Conservation (phyloP, 306 rosid species). For the Quercus agrifolia region DNA sequence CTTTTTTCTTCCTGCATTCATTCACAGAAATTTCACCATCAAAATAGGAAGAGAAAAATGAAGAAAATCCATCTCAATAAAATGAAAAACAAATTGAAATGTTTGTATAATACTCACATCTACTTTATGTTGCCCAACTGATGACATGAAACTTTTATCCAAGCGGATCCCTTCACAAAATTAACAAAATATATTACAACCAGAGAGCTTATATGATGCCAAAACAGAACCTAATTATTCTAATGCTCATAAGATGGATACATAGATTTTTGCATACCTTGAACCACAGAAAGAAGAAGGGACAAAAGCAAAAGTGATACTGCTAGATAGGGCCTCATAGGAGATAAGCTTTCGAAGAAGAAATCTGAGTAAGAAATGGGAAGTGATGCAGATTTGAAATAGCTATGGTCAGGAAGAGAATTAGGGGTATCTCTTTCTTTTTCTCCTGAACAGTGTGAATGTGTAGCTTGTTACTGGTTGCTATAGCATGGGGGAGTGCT, state of each 20-base stretch:
- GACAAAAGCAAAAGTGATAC: conserved; percentile 57
- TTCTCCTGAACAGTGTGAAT: background rate
- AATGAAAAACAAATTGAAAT: background rate
- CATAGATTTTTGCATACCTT: conserved; percentile 40
- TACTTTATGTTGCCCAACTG: conserved; percentile 31
- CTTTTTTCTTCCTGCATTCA: conserved; percentile 40
- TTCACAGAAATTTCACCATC: conserved; percentile 4
- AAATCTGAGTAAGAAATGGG: background rate
- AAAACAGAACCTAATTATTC: background rate
- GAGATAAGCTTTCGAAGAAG: conserved; percentile 14
- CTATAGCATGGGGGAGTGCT: conserved; percentile 23
- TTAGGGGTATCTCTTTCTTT: conserved; percentile 14
- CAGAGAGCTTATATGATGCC: background rate
- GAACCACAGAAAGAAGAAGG: conserved; percentile 46
- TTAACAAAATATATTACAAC: conserved; percentile 6
- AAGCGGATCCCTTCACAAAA: conserved; percentile 65
- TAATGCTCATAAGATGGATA: background rate
- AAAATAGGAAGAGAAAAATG: background rate
- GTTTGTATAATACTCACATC: conserved; percentile 35
- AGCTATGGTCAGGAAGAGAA: too few species aligned
- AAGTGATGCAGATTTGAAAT: background rate
- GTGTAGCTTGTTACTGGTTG: conserved; percentile 28
- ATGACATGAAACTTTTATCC: conserved; percentile 38
- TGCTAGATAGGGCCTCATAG: conserved; percentile 49
- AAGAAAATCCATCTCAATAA: background rate